Evolutionary conservation across 768 basidiomycete genomes (phyloP).

Genomic region (Mycena indigotica): DNA sequence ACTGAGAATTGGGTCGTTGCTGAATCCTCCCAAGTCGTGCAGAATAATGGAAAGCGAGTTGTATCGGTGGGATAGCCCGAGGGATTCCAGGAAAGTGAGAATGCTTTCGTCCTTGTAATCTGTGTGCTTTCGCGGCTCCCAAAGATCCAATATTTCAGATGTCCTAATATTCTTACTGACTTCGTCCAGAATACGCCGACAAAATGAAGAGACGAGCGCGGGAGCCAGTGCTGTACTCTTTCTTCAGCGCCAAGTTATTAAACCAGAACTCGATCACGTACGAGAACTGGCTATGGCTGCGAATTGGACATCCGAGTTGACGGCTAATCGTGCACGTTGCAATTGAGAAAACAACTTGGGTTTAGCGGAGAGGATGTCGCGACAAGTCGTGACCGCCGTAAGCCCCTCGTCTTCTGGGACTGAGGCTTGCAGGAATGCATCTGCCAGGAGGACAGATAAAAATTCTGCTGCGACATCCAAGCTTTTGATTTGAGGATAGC

Average conservation of each 20-base stretch:
- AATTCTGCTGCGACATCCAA: not conserved
- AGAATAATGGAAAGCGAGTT: not conserved
- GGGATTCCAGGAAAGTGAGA: not conserved
- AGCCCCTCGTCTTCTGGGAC: not conserved
- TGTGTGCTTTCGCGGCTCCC: not conserved
- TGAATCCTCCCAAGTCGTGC: not conserved
- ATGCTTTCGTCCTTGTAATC: not conserved
- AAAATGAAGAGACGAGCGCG: not conserved
- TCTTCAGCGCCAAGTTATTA: no score
- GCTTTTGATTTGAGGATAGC: not conserved
- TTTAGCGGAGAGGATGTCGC: not conserved
- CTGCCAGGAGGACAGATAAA: not conserved
- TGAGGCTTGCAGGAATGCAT: not conserved
- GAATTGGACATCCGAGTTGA: not conserved
- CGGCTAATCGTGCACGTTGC: not conserved
- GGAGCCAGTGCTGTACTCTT: no score
- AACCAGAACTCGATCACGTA: not conserved
- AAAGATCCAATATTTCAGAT: not conserved
- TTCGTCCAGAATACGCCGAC: not conserved
- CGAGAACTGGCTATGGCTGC: not conserved
- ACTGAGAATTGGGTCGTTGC: not conserved
- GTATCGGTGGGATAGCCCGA: not conserved
- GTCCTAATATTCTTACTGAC: not conserved
- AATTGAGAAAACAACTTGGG: not conserved
- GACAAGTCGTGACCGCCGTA: not conserved